These are phyloP conservation scores for Rhodotorula sp. DNA, from an alignment of 1,284 basidiomycete species.

Conservation along the genomic window DNA sequence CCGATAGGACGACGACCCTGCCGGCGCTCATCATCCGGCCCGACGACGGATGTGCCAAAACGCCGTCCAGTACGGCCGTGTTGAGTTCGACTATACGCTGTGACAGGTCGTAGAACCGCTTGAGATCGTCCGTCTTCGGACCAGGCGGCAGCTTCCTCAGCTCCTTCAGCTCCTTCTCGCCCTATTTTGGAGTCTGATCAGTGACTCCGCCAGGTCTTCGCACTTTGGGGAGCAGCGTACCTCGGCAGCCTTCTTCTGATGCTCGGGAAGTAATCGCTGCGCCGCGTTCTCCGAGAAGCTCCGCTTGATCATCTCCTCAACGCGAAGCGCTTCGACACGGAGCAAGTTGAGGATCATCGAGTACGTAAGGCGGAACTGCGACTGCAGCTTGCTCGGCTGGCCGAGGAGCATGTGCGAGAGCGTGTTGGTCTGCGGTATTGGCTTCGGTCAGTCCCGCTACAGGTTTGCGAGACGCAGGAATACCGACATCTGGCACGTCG, in stretches of 20 bases:
- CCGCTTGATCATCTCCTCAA: slow-evolving; percentile 99
- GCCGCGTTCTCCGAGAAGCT: slow-evolving; percentile 98
- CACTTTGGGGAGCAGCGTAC: too few species aligned
- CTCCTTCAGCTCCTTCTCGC: slow-evolving; percentile 67
- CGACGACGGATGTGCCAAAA: slow-evolving; percentile 64
- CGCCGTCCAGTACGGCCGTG: slow-evolving; percentile 64
- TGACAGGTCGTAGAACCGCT: slow-evolving; percentile 74
- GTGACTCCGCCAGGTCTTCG: too few species aligned
- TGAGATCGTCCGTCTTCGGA: slow-evolving; percentile 60
- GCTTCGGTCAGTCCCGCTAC: too few species aligned
- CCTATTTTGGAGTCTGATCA: too few species aligned
- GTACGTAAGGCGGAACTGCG: slow-evolving; percentile 97
- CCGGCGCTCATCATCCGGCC: slow-evolving; percentile 69
- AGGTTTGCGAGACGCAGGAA: not conserved
- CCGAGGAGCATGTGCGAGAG: slow-evolving; percentile 91
- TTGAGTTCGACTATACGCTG: slow-evolving; percentile 67
- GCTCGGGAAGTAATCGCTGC: slow-evolving; percentile 86
- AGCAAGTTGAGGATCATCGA: slow-evolving; percentile 99
- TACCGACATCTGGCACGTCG: slow-evolving; percentile 75
- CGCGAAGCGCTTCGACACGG: slow-evolving; percentile 90
- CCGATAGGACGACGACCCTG: slow-evolving; percentile 77
- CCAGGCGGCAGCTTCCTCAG: slow-evolving; percentile 65
- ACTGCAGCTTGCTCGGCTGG: slow-evolving; percentile 83
- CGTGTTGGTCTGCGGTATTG: slow-evolving; percentile 59
- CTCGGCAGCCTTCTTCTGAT: slow-evolving; percentile 80